Evolutionary conservation across 140 eudicot genomes (phyloP).

Genomic region (Oenanthe javanica): DNA sequence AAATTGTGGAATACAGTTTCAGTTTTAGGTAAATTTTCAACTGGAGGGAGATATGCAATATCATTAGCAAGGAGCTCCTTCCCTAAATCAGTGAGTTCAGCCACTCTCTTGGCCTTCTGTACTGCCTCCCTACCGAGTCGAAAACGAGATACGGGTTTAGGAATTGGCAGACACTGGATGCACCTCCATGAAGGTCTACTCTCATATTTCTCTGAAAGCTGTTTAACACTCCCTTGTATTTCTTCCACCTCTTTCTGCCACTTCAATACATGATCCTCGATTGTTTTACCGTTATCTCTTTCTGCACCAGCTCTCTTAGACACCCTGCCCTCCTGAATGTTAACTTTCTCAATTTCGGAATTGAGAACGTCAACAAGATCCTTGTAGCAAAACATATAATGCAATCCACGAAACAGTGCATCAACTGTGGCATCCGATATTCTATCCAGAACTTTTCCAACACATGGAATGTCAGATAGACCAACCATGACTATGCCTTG

Average conservation of each 20-base stretch:
- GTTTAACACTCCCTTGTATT: not conserved
- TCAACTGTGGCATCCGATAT: too few species aligned
- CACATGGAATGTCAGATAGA: too few species aligned
- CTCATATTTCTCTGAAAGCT: not conserved
- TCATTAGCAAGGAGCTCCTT: not conserved
- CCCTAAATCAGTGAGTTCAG: too few species aligned
- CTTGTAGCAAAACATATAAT: not conserved
- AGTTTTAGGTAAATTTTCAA: not conserved
- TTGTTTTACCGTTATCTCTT: not conserved
- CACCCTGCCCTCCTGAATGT: not conserved
- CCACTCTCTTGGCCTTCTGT: too few species aligned
- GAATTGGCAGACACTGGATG: not conserved
- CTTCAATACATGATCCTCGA: not conserved
- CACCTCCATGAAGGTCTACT: not conserved
- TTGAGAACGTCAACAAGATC: not conserved
- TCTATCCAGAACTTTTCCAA: too few species aligned
- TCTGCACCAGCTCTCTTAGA: not conserved
- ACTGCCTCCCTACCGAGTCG: not conserved
- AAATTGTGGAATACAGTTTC: not conserved
- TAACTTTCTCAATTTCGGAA: not conserved
- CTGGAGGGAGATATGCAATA: not conserved
- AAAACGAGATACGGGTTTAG: not conserved
- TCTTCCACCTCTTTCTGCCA: not conserved
- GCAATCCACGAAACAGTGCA: too few species aligned
- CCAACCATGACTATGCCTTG: too few species aligned